phyloP scores from a whole-genome alignment of 2,329 filamentous ascomycete species.

The Aspergillus sp. region DNA sequence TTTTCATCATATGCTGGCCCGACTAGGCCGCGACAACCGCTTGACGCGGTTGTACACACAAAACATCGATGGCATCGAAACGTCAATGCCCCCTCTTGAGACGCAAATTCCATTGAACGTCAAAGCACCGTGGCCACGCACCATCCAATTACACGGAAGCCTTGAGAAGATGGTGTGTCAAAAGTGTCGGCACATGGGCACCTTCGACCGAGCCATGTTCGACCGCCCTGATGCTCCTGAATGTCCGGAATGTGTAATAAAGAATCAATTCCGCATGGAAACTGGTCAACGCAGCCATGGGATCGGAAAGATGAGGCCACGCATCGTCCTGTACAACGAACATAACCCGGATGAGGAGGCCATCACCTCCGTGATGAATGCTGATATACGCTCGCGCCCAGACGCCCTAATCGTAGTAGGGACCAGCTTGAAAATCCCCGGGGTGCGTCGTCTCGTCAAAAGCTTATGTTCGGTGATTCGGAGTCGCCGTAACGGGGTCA shows the following conservation, averaged over 20 bases:
- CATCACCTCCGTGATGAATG: constrained; percentile 84
- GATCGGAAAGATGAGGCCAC: constrained; percentile 81
- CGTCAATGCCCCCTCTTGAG: constrained; percentile 72
- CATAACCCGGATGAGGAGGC: constrained; percentile 95
- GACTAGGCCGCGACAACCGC: constrained; percentile 81
- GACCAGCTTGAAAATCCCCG: constrained; percentile 92
- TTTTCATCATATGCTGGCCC: constrained; percentile 92
- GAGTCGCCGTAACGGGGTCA: constrained; percentile 72
- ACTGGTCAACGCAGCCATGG: constrained; percentile 91
- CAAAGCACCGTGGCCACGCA: constrained; percentile 90
- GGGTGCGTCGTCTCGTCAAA: constrained; percentile 82
- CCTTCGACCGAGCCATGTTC: constrained; percentile 78
- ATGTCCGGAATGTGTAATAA: constrained; percentile 71
- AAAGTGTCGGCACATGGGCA: constrained; percentile 76
- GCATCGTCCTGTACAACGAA: constrained; percentile 97
- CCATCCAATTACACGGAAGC: constrained; percentile 90
- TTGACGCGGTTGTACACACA: constrained; percentile 90
- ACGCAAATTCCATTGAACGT: constrained; percentile 78
- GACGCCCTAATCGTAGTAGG: constrained; percentile 94
- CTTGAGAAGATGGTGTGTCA: constrained; percentile 96
- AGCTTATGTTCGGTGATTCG: constrained; percentile 89
- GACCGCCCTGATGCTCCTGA: constrained; percentile 79
- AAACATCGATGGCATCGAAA: constrained; percentile 95
- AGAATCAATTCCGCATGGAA: constrained; percentile 72
- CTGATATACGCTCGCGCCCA: constrained; percentile 80